These are phyloP conservation scores for Dipodascopsis tothii DNA, from an alignment of 805 yeast genomes.

Conservation along the genomic window DNA sequence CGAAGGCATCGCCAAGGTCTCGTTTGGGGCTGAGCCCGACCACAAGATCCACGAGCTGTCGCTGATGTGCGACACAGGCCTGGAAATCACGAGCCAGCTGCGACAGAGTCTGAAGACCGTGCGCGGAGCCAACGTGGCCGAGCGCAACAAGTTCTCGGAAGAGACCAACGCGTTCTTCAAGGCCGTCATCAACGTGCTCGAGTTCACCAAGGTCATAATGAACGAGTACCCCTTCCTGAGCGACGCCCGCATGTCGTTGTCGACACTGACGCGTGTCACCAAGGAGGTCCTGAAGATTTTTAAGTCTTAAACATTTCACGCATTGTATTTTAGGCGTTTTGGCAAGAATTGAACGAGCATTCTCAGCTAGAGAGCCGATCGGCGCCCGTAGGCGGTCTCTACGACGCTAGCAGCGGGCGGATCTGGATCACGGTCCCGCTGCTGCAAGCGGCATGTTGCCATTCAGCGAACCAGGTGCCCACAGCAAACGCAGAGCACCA, in stretches of 20 bases:
- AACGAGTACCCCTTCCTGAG: conserved; percentile 70
- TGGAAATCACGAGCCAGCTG: conserved; percentile 70
- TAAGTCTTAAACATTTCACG: too few species aligned
- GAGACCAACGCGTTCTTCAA: conserved; percentile 70
- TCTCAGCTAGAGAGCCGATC: background rate
- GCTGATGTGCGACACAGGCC: conserved; percentile 65
- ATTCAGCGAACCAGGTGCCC: conserved; percentile 20
- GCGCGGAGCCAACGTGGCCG: conserved; percentile 42
- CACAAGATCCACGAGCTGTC: conserved; percentile 67
- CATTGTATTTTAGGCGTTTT: background rate
- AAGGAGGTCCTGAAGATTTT: conserved; percentile 53
- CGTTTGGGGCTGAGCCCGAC: conserved; percentile 40
- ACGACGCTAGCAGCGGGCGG: too few species aligned
- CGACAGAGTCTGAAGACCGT: conserved; percentile 47
- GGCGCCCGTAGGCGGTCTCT: too few species aligned
- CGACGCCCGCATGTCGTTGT: conserved; percentile 71
- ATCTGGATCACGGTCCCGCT: too few species aligned
- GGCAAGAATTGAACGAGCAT: background rate
- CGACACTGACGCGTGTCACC: conserved; percentile 76
- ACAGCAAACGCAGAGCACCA: background rate
- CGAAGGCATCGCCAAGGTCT: conserved; percentile 32
- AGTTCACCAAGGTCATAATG: conserved; percentile 75
- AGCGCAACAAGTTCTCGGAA: conserved; percentile 70
- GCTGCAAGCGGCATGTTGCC: conserved; percentile 13
- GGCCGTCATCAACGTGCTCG: conserved; percentile 44